A percentile compares a stretch with the other conserved stretches of the same genome.
phyloP scores from a whole-genome alignment of 2,329 filamentous ascomycete species.

The Fusarium subglutinans region DNA sequence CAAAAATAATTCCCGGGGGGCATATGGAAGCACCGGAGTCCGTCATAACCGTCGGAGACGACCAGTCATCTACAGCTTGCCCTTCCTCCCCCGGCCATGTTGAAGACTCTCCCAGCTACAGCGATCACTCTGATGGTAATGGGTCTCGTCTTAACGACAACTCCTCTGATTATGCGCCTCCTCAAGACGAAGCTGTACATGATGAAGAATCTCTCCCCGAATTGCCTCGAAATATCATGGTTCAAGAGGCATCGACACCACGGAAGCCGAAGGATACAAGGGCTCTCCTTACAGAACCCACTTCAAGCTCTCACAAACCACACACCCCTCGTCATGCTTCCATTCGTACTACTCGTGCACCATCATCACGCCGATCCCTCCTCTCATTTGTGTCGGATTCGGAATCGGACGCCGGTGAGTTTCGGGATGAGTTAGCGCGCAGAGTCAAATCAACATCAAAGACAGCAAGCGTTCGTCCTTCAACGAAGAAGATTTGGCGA shows the following conservation, averaged over 20 bases:
- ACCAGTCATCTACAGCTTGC: neutral
- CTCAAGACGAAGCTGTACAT: neutral
- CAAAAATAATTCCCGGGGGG: neutral
- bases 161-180: neutral
- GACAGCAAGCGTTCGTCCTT: slow-evolving; percentile 16
- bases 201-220: neutral
- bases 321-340: slow-evolving; percentile 40
- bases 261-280: slow-evolving; percentile 1
- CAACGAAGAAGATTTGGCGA: slow-evolving; percentile 42
- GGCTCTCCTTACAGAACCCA: neutral
- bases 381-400: slow-evolving; percentile 55
- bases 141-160: neutral
- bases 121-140: neutral
- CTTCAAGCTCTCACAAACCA: slow-evolving; percentile 39
- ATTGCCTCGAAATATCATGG: neutral
- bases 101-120: neutral
- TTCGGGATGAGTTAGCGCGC: slow-evolving; percentile 47
- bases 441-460: slow-evolving; percentile 26
- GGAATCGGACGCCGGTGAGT: slow-evolving; percentile 54
- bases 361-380: slow-evolving; percentile 50
- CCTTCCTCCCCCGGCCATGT: neutral
- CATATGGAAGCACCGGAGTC: neutral
- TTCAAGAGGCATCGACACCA: neutral
- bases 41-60: neutral
- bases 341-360: slow-evolving; percentile 39